phyloP scores from a whole-genome alignment of 1,284 basidiomycete species.

The Boletus calvinii region DNA sequence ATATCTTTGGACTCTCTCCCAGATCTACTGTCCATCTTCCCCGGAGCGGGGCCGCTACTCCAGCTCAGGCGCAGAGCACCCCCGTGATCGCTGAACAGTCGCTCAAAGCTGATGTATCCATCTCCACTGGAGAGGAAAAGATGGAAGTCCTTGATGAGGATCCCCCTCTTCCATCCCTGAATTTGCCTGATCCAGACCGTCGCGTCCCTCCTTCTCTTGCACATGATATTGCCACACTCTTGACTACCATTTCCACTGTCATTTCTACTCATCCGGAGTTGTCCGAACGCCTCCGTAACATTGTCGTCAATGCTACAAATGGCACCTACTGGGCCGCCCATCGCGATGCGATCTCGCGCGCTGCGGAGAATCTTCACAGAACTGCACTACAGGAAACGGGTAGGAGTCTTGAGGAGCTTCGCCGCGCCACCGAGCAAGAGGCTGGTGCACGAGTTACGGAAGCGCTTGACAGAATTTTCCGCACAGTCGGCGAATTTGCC shows the following conservation, averaged over 20 bases:
- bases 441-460: slow-evolving; percentile 64
- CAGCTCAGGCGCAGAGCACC: slow-evolving; percentile 36
- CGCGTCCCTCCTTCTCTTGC: slow-evolving; percentile 47
- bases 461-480: slow-evolving; percentile 59
- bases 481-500: slow-evolving; percentile 46
- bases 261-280: slow-evolving; percentile 68
- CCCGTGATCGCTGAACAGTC: slow-evolving; percentile 30
- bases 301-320: slow-evolving; percentile 56
- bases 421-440: slow-evolving; percentile 54
- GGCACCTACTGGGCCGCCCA: slow-evolving; percentile 69
- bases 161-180: slow-evolving; percentile 56
- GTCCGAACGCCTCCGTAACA: slow-evolving; percentile 60
- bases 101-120: slow-evolving; percentile 19
- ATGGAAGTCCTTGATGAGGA: slow-evolving; percentile 36
- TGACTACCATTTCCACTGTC: slow-evolving; percentile 52
- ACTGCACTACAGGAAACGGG: slow-evolving; percentile 44
- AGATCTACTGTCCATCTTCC: slow-evolving; percentile 18
- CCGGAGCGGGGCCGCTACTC: slow-evolving; percentile 24
- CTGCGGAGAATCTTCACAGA: slow-evolving; percentile 49
- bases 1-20: slow-evolving; percentile 29
- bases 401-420: slow-evolving; percentile 43
- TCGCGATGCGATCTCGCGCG: slow-evolving; percentile 53
- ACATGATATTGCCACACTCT: slow-evolving; percentile 59
- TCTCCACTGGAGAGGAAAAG: slow-evolving; percentile 16
- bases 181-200: slow-evolving; percentile 29